phyloP scores from a whole-genome alignment of 1,284 basidiomycete genomes.

The Cronartium quercuum region DNA sequence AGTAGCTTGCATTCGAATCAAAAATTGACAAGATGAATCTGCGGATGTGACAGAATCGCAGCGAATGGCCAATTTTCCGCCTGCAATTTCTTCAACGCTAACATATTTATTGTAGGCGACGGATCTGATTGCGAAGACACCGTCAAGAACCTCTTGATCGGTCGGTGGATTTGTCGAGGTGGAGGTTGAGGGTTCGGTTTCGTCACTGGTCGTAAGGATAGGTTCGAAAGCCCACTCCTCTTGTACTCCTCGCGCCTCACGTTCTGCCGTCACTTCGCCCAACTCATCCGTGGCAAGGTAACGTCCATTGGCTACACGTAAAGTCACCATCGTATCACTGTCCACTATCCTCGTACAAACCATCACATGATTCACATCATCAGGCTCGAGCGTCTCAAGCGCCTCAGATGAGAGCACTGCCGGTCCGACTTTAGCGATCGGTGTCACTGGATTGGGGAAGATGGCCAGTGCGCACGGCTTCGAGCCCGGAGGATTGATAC shows the following conservation, averaged over 20 bases:
- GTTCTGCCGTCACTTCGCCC: conserved; percentile 69
- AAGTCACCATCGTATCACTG: conserved; percentile 64
- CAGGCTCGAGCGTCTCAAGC: conserved; percentile 61
- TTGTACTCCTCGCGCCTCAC: conserved; percentile 71
- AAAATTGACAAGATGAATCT: conserved; percentile 22
- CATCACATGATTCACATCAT: conserved; percentile 79
- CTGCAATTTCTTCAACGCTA: conserved; percentile 71
- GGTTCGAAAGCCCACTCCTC: conserved; percentile 68
- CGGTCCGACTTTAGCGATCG: conserved; percentile 40
- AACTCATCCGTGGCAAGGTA: conserved; percentile 76
- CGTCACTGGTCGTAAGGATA: background rate
- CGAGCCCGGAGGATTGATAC: conserved; percentile 59
- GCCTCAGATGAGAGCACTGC: conserved; percentile 2
- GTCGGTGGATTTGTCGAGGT: background rate
- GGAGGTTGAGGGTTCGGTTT: background rate
- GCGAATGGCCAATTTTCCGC: conserved; percentile 53
- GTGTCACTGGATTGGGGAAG: conserved; percentile 41
- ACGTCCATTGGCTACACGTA: conserved; percentile 75
- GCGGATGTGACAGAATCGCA: conserved; percentile 15
- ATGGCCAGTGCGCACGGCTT: conserved; percentile 46
- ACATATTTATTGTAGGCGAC: conserved; percentile 72
- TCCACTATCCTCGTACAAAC: conserved; percentile 73
- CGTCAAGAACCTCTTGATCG: conserved; percentile 51
- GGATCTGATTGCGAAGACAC: conserved; percentile 74
- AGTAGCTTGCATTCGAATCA: conserved; percentile 31